Conservation (phyloP, 805 yeast genomes). For the Candida chilensis region DNA sequence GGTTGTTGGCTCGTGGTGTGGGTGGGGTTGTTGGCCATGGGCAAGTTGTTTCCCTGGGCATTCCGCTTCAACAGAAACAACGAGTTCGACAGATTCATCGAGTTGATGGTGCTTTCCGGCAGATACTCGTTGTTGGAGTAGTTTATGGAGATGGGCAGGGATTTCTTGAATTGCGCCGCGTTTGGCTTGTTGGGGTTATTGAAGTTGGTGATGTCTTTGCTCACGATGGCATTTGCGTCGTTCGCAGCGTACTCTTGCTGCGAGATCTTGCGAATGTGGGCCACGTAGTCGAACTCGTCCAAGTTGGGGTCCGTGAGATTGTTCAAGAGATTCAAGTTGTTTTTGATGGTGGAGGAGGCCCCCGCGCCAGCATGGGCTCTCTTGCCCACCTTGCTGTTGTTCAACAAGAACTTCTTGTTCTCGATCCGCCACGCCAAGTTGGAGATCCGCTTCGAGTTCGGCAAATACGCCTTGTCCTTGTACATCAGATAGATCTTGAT, state of each 20-base stretch:
- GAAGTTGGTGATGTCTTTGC: not conserved
- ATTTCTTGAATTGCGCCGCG: too few relatives aligned
- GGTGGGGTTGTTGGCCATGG: not conserved
- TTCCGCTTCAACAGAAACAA: not conserved
- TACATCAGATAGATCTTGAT: constrained; percentile 29
- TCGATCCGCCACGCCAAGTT: constrained; percentile 38
- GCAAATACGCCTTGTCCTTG: constrained; percentile 27
- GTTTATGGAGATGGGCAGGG: constrained; percentile 1
- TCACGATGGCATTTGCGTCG: not conserved
- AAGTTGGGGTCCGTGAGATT: constrained; percentile 14
- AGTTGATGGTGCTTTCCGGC: not conserved
- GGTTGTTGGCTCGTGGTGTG: not conserved
- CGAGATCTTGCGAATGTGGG: constrained; percentile 30
- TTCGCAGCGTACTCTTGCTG: constrained; percentile 19
- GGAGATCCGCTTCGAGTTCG: constrained; percentile 29
- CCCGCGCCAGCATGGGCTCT: not conserved
- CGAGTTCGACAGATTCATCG: not conserved
- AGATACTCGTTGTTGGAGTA: not conserved
- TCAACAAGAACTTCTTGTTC: constrained; percentile 17
- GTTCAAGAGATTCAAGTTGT: constrained; percentile 1
- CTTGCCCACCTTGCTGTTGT: not conserved
- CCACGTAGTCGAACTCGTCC: constrained; percentile 36
- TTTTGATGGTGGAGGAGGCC: not conserved
- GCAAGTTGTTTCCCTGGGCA: not conserved
- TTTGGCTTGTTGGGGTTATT: not conserved